Base-by-base conservation (phyloP, 805 yeast species). In the Monosporozyma siamensis region DNA sequence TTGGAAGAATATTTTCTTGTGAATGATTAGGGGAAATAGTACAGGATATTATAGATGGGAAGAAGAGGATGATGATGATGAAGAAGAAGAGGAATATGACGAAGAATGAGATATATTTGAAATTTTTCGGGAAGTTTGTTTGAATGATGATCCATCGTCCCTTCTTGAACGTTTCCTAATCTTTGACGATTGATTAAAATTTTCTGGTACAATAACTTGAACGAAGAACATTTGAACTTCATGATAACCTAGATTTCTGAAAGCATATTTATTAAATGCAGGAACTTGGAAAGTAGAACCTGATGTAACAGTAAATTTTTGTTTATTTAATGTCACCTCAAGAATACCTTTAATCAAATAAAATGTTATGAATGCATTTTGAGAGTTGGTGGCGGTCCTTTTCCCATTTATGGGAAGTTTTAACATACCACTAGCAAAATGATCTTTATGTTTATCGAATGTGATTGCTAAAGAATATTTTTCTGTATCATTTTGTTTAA, bases 261-360 rank as follows among this genome's bases (percentile, higher is more conserved):
- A 71, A 14, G 82, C 75, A 60, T 85, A 87, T 34, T 72, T 70
- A 55, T 83, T 84, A 4, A 80, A 82, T 65, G 82, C 74, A 1
- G 96, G 96, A 5, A 89, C 71, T 53, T 82, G 84, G 53, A 88
- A 80, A 4, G 90, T 75, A 41, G 95, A 82, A 1, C 95, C 95
- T 43, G 71, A 66, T 1, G 75, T 70, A 6, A 80, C 82, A 4
- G 77, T 63, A 56, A 88, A 84, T 18, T 66, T 69, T 17, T 69
- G 70, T 5, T 74, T 75, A 15, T 76, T 72, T 4, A 88, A 49
- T 1, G 78, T 74, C 2, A 84, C 89, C 52, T 84, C 85, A 7
- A 85, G 56, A 2, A 72, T 51, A 0, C 97, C 97, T 31, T 70
- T 66, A 4, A 82, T 71, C 34, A 88, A 87, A 56, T 78, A 82